These are phyloP conservation scores for Raffaelea albimanens DNA, from an alignment of 2,329 filamentous ascomycete species.

Conservation along the genomic window DNA sequence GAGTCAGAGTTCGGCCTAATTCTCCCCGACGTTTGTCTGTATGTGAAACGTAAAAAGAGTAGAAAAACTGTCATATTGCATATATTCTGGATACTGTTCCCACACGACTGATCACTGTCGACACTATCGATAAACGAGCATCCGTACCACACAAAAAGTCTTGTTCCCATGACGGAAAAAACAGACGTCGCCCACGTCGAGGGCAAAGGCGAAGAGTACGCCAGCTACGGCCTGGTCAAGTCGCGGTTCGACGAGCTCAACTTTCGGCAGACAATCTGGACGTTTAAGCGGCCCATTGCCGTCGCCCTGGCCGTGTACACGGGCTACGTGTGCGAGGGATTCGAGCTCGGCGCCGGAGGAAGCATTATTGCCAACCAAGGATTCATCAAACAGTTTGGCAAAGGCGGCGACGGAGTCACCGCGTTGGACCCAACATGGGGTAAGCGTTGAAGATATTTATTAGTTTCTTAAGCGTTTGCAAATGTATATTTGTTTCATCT, in stretches of 20 bases:
- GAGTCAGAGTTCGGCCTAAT: no score
- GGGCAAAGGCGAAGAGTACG: background rate
- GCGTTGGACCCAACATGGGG: constrained; percentile 4
- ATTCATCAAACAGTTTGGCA: constrained; percentile 9
- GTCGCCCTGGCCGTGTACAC: constrained; percentile 8
- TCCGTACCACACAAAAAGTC: background rate
- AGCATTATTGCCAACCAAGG: constrained; percentile 7
- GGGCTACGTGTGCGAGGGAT: constrained; percentile 8
- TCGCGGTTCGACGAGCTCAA: constrained; percentile 6
- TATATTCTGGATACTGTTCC: background rate
- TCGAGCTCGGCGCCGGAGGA: constrained; percentile 3
- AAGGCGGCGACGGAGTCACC: background rate
- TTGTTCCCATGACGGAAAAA: background rate
- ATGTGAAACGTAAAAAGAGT: background rate
- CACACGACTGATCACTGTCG: background rate
- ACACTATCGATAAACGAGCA: background rate
- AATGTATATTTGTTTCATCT: background rate
- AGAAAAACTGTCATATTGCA: no score
- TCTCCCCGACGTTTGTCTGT: no score
- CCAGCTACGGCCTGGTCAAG: constrained; percentile 6
- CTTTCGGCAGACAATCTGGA: constrained; percentile 5
- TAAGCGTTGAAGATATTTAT: background rate
- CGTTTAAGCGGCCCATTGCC: constrained; percentile 4
- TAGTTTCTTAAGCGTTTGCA: no score
- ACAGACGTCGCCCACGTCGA: background rate